Percentiles rank a stretch among this genome's conserved stretches.
phyloP scores from a whole-genome alignment of 768 basidiomycete genomes.

The Boletellus ananas region DNA sequence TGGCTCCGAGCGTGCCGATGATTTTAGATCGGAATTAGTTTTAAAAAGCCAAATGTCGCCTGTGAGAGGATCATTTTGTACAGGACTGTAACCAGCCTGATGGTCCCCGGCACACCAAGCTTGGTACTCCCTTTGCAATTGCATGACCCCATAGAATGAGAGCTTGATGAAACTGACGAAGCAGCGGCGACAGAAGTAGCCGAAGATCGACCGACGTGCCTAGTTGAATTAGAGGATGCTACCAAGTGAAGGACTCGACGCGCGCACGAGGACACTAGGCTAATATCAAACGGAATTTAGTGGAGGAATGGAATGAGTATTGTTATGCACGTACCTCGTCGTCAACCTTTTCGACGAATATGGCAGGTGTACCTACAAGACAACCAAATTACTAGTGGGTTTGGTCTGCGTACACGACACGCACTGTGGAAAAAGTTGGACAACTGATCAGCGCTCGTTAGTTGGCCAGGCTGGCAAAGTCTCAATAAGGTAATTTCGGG shows the following conservation, averaged over 20 bases:
- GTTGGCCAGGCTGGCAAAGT: conserved; percentile 41
- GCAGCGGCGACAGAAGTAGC: conserved; percentile 77
- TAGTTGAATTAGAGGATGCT: conserved; percentile 24
- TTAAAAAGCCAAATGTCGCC: conserved; percentile 52
- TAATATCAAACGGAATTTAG: conserved; percentile 13
- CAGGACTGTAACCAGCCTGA: conserved; percentile 45
- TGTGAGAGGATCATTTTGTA: conserved; percentile 52
- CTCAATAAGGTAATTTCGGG: conserved; percentile 16
- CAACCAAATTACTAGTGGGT: neutral
- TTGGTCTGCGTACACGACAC: conserved; percentile 6
- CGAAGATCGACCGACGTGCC: conserved; percentile 76
- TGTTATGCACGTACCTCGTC: conserved; percentile 42
- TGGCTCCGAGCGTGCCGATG: conserved; percentile 58
- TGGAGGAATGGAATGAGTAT: neutral
- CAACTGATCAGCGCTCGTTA: conserved; percentile 55
- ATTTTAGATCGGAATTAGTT: conserved; percentile 60
- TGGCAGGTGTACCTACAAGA: conserved; percentile 45
- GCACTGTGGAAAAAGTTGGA: conserved; percentile 53
- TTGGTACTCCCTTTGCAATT: conserved; percentile 63
- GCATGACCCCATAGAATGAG: conserved; percentile 67
- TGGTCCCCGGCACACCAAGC: conserved; percentile 54
- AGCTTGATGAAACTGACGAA: conserved; percentile 72
- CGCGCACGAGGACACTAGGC: conserved; percentile 27
- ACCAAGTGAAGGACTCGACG: conserved; percentile 10
- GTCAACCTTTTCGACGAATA: conserved; percentile 58